Base-by-base conservation (phyloP, 2,329 filamentous ascomycete species). In the Aspergillus quadrilineatus region DNA sequence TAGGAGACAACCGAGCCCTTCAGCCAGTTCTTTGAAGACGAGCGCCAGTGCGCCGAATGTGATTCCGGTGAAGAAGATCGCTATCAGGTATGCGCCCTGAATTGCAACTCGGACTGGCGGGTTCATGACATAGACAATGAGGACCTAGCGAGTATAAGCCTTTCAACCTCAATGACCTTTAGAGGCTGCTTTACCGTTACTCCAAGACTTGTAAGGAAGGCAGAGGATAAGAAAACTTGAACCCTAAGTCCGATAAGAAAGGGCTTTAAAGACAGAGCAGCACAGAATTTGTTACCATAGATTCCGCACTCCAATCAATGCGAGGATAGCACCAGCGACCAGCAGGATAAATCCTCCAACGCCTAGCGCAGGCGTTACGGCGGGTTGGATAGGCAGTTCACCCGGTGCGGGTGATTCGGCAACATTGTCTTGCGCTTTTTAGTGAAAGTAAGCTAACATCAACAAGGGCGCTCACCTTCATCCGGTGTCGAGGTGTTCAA, bases 91-190 rank as follows among this genome's bases (percentile, higher is more conserved):
- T 30, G 86, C 93, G 28, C 91, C 93, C 73, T 97, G 91, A 2
- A 94, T 78, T 0, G 85, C 89, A 69, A 89, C 77, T 57, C 81
- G 85, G 39, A 96, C 83, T 0, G 92, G 91, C 0, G 87, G 83
- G 53, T 82, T 87, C 88, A 95, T 94, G 39, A 97, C 87, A 70
- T 97, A 97, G 44, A 96, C 74, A 53, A 97, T 90, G 22, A 97
- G 79, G 2, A 96, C 78, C 69, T 77, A 22, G 45, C 1, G n/a
- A 48, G 28, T 32, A 7, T 32, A 44, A 14, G 36, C 5, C 15
- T 17, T 51, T n/a, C 9, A 3, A 14, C 12, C 28, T 30, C 12
- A 44, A 17, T 22, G 22, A 10, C 15, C 6, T 41, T 17, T 14
- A 41, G 37, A 22, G 15, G 14, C 4, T 14, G 7, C 6, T 73